Conservation (phyloP, 225 moss, liverwort and hornwort species). For the Marchantia polymorpha region DNA sequence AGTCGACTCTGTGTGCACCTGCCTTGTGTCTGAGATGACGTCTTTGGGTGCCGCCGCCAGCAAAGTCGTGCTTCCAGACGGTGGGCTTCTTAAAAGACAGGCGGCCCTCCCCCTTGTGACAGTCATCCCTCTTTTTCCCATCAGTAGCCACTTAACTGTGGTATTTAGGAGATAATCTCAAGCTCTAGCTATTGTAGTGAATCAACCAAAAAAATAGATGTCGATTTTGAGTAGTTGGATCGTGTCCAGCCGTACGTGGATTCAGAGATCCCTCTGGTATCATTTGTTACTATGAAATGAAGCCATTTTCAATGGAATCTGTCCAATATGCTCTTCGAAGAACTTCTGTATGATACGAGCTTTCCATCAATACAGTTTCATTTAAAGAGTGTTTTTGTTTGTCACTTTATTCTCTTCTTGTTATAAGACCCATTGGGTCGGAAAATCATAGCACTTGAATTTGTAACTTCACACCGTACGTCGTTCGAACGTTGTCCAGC, state of each 20-base stretch:
- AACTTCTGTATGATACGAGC: slow-evolving; percentile 28
- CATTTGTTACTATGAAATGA: slow-evolving; percentile 30
- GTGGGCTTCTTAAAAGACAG: slow-evolving; percentile 9
- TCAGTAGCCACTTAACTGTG: slow-evolving; percentile 34
- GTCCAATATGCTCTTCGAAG: slow-evolving; percentile 23
- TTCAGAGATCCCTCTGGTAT: slow-evolving; percentile 35
- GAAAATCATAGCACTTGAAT: not conserved
- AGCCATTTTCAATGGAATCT: slow-evolving; percentile 36
- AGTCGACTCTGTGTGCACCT: slow-evolving; percentile 12
- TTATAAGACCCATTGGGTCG: not conserved
- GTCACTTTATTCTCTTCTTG: not conserved
- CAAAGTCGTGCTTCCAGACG: slow-evolving; percentile 17
- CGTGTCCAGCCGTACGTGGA: slow-evolving; percentile 28
- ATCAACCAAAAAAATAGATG: slow-evolving; percentile 19
- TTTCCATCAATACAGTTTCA: slow-evolving; percentile 25
- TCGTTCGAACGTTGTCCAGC: too few relatives aligned
- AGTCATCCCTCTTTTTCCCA: not conserved
- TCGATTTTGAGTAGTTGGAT: slow-evolving; percentile 25
- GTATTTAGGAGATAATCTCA: slow-evolving; percentile 23
- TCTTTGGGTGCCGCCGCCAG: not conserved
- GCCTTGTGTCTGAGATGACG: slow-evolving; percentile 13
- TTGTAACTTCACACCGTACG: not conserved
- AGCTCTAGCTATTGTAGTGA: slow-evolving; percentile 23
- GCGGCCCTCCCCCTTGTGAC: slow-evolving; percentile 16
- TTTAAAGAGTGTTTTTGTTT: slow-evolving; percentile 19